phyloP scores from a whole-genome alignment of 2,329 filamentous ascomycete species.

The Decorospora gaudefroyi region DNA sequence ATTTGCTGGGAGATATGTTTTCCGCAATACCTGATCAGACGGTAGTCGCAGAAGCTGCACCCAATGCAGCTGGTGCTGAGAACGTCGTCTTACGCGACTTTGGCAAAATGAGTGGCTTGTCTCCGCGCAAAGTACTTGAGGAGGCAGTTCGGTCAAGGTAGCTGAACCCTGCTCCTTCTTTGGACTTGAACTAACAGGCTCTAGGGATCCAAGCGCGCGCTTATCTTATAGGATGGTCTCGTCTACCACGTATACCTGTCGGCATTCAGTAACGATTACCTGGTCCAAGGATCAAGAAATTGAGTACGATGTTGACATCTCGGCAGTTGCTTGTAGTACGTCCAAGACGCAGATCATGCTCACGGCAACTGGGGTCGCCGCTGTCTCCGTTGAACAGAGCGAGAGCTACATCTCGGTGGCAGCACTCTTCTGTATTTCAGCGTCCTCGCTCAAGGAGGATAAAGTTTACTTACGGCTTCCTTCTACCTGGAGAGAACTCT shows the following conservation, averaged over 20 bases:
- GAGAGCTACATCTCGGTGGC: slow-evolving; percentile 83
- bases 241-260: slow-evolving; percentile 72
- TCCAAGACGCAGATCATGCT: slow-evolving; percentile 59
- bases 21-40: slow-evolving; percentile 50
- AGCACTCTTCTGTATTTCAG: slow-evolving; percentile 80
- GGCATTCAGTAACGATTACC: slow-evolving; percentile 72
- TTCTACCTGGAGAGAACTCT: slow-evolving; percentile 80
- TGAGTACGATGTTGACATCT: slow-evolving; percentile 50
- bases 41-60: slow-evolving; percentile 45
- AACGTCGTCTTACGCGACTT: slow-evolving; percentile 76
- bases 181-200: not conserved
- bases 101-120: slow-evolving; percentile 78
- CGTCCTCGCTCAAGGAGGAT: slow-evolving; percentile 78
- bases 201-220: slow-evolving; percentile 70
- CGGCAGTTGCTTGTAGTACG: slow-evolving; percentile 53
- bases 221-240: slow-evolving; percentile 72
- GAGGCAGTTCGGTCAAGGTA: slow-evolving; percentile 84
- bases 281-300: slow-evolving; percentile 77
- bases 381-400: slow-evolving; percentile 77
- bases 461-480: slow-evolving; percentile 81
- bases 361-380: slow-evolving; percentile 74
- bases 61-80: slow-evolving; percentile 44
- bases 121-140: slow-evolving; percentile 75
- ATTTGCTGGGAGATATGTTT: slow-evolving; percentile 63
- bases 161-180: slow-evolving; percentile 11